Conservation (phyloP, 2,329 filamentous ascomycete genomes). For the Scleromitrula shiraiana region DNA sequence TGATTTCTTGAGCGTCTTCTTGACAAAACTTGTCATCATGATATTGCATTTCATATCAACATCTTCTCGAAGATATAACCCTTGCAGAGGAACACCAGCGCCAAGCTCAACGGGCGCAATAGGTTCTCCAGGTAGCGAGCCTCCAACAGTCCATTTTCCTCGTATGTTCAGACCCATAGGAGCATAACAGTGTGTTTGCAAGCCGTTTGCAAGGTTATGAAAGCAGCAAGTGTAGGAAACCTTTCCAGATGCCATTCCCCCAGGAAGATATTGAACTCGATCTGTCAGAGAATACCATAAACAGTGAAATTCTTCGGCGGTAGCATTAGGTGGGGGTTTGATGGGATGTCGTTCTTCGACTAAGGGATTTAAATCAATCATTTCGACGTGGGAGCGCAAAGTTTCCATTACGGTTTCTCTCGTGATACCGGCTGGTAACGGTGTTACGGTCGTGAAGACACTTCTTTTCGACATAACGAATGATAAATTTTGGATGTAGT, state of each 20-base stretch:
- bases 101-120: conserved; percentile 58
- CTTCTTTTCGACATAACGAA: conserved; percentile 33
- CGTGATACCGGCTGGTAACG: conserved; percentile 60
- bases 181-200: conserved; percentile 79
- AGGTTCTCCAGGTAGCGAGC: conserved; percentile 63
- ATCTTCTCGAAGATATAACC: conserved; percentile 78
- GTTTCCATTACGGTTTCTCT: conserved; percentile 65
- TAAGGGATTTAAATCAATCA: conserved; percentile 60
- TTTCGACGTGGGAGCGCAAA: conserved; percentile 69
- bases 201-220: conserved; percentile 60
- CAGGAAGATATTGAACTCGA: conserved; percentile 66
- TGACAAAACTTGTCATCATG: conserved; percentile 68
- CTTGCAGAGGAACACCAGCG: conserved; percentile 54
- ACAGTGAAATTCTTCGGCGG: conserved; percentile 62
- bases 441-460: conserved; percentile 70
- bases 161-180: conserved; percentile 74
- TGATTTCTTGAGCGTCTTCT: conserved; percentile 71
- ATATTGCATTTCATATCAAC: conserved; percentile 76
- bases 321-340: conserved; percentile 56
- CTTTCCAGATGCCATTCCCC: conserved; percentile 52
- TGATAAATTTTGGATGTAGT: not conserved
- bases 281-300: conserved; percentile 77
- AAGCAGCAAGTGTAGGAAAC: conserved; percentile 77
- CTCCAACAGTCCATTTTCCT: conserved; percentile 69
- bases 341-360: conserved; percentile 65